Percentiles rank a stretch among this genome's conserved stretches.
phyloP scores from a whole-genome alignment of 2,329 filamentous ascomycete species.

The Acarospora socialis region DNA sequence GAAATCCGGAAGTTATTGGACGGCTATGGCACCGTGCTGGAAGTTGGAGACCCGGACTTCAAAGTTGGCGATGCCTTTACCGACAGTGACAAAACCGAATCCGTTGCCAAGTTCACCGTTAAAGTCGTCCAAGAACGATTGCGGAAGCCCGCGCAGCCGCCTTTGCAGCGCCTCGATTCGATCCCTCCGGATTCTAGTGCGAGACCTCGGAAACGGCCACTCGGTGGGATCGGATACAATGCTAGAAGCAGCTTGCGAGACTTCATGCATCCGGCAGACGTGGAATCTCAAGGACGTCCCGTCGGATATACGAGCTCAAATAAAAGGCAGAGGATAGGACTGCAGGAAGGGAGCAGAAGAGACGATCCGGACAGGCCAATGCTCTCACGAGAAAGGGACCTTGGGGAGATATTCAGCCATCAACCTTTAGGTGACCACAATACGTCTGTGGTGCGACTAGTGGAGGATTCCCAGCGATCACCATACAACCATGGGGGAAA shows the following conservation, averaged over 20 bases:
- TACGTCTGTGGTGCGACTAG: constrained; percentile 3
- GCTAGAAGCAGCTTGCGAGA: neutral
- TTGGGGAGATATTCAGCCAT: neutral
- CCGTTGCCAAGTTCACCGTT: constrained; percentile 5
- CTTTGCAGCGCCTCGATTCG: neutral
- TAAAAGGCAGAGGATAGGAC: constrained; percentile 1
- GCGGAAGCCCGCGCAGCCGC: constrained; percentile 1
- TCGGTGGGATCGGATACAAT: neutral
- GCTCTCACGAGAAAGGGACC: constrained; percentile 5
- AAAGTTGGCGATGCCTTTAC: constrained; percentile 13
- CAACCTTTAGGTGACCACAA: neutral
- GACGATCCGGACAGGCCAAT: constrained; percentile 4
- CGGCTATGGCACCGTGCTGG: constrained; percentile 8
- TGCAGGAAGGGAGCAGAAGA: neutral
- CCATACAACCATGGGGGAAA: constrained; percentile 7
- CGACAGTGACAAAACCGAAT: constrained; percentile 8
- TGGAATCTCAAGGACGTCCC: neutral
- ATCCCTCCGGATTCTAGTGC: constrained; percentile 1
- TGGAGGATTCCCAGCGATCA: constrained; percentile 9
- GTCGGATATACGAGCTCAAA: neutral
- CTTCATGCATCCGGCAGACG: neutral
- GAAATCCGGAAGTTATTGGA: constrained; percentile 13
- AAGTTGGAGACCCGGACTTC: constrained; percentile 9
- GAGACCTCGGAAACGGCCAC: constrained; percentile 3
- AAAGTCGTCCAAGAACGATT: constrained; percentile 6